Base-by-base conservation (phyloP, 805 yeast genomes). In the Zygosaccharomyces gambellarensis region DNA sequence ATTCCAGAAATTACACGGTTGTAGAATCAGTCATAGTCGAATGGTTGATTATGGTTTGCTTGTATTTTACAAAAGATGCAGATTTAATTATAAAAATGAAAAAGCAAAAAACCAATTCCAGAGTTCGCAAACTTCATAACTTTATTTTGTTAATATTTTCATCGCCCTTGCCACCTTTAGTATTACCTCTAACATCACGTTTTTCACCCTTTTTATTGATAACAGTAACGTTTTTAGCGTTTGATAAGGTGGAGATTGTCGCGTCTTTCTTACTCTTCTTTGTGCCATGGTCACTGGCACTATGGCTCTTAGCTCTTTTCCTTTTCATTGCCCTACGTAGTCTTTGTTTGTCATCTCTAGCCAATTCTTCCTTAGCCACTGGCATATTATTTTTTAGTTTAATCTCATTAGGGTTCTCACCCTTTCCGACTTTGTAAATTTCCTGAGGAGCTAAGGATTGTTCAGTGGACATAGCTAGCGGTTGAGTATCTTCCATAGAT, bases 401-500 rank as follows among this genome's bases (percentile, higher is more conserved):
- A 17, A 88, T 85, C 65, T 87, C 90, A 60, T 79, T 77, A 11
- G 75, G 71, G 44, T 75, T 72, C 43, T 71, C 72, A 11, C 74
- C 68, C 62, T 55, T 77, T 53, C 69, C 72, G 6, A 74, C 65
- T 63, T 75, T 80, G 69, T 84, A 94, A 7, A 94, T 76, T 70
- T 92, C 99, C 71, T 92, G 99, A 36, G 99, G 99, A 2, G 99
- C 99, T 60, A 94, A 75, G 43, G 86, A 79, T 11, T 83, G 73
- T 21, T 83, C 87, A 30, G 79, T 72, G 1, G 94, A 80, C 71
- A 87, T 75, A 32, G 90, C 83, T 50, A 88, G 75, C 44, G 99
- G 99, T 71, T 90, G 97, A 1, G 97, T 94, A 63, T 94, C 98
- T 70, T 92, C 99, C 96, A 92, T 87, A 1, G 84, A 63, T 44